Evolutionary conservation across 169 alveolate genomes (phyloP).

Genomic region (Hammondia hammondi): DNA sequence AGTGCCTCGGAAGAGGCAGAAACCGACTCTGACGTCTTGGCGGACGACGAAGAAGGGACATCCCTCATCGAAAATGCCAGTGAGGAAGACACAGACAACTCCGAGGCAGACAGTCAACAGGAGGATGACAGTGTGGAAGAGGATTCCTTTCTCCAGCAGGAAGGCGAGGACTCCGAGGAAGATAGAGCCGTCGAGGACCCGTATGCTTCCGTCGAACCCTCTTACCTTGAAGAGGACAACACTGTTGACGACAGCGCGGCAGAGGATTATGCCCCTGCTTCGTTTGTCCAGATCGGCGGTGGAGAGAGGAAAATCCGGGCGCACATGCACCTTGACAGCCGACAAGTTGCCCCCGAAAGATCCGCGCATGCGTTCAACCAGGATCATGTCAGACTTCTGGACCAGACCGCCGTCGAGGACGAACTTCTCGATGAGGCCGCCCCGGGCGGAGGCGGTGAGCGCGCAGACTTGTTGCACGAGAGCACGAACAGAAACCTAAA

Average conservation of each 20-base stretch:
- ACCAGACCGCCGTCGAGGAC: constrained; percentile 14
- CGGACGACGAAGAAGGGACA: neutral
- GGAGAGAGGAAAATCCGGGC: neutral
- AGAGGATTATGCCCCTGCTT: neutral
- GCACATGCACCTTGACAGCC: neutral
- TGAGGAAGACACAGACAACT: neutral
- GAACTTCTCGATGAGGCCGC: constrained; percentile 24
- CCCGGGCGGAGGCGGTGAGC: neutral
- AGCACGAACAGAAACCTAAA: no score
- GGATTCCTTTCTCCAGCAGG: neutral
- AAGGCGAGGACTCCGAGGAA: neutral
- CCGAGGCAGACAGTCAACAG: neutral
- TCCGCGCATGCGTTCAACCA: neutral
- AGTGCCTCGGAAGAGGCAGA: neutral
- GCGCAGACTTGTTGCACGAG: neutral
- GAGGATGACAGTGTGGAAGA: neutral
- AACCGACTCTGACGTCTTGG: neutral
- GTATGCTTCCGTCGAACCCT: neutral
- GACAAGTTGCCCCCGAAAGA: neutral
- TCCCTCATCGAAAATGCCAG: neutral
- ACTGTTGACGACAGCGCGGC: neutral
- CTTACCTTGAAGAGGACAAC: neutral
- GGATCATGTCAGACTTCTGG: neutral
- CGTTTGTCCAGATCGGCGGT: neutral
- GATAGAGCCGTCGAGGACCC: neutral